Evolutionary conservation across 148 eudicot genomes (phyloP).

Genomic region (Hydrangea macrophylla): DNA sequence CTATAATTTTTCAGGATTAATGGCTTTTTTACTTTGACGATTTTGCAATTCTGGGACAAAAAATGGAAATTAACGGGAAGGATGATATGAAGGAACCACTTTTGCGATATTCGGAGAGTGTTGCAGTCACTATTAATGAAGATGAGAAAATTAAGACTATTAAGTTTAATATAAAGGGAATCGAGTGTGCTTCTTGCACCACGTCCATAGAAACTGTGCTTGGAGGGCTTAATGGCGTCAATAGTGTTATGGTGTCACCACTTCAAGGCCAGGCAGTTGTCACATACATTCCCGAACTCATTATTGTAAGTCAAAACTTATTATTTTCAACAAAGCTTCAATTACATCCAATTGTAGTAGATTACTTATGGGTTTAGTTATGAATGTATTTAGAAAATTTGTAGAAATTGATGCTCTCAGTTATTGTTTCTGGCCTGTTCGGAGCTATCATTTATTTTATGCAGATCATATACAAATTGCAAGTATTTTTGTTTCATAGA

Average conservation of each 20-base stretch:
- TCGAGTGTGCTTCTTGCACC: slow-evolving; percentile 70
- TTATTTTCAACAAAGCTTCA: not conserved
- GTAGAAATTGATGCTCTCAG: not conserved
- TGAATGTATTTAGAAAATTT: not conserved
- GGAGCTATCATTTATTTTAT: not conserved
- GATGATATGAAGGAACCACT: slow-evolving; percentile 54
- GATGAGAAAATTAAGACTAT: slow-evolving; percentile 35
- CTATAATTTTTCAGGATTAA: slow-evolving; percentile 11
- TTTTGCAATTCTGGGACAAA: slow-evolving; percentile 16
- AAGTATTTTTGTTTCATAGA: not conserved
- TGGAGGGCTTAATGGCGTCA: slow-evolving; percentile 55
- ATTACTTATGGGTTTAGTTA: not conserved
- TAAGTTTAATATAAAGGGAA: slow-evolving; percentile 54
- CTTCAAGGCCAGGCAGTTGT: slow-evolving; percentile 78
- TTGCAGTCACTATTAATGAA: slow-evolving; percentile 29
- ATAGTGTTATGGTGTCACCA: slow-evolving; percentile 52
- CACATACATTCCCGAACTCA: slow-evolving; percentile 51
- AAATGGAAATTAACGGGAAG: slow-evolving; percentile 60
- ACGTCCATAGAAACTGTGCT: slow-evolving; percentile 67
- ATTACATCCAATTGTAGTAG: not conserved
- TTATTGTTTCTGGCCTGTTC: not conserved
- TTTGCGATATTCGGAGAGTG: slow-evolving; percentile 41
- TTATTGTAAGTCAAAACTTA: slow-evolving; percentile 46
- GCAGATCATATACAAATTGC: not conserved
- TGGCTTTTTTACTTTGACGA: too few species aligned